Evolutionary conservation across 164 flowering plant species (phyloP).

Genomic region (Chimonanthus praecox): DNA sequence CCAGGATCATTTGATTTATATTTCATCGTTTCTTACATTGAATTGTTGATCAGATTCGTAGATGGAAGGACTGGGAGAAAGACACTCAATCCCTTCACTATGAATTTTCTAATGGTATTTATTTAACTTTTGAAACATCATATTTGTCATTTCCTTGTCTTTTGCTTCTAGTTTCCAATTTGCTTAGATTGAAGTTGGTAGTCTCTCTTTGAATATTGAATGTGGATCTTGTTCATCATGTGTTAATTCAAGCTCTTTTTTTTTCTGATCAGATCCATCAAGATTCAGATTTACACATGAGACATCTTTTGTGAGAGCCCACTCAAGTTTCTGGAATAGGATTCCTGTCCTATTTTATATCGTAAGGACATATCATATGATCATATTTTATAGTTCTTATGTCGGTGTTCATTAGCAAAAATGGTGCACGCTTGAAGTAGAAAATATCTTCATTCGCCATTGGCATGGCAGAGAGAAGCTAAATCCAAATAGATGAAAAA

Average conservation of each 20-base stretch:
- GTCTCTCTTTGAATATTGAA: neutral
- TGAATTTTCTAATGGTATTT: slow-evolving; percentile 73
- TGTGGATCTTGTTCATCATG: neutral
- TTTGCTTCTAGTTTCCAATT: neutral
- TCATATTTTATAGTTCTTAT: neutral
- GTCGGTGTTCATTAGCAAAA: neutral
- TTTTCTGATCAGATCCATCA: slow-evolving; percentile 59
- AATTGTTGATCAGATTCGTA: slow-evolving; percentile 56
- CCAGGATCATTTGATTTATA: neutral
- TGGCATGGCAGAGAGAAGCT: no score
- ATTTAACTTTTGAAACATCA: neutral
- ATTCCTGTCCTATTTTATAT: slow-evolving; percentile 59
- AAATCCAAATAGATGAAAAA: no score
- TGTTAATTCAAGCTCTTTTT: neutral
- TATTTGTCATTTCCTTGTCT: neutral
- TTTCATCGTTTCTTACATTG: neutral
- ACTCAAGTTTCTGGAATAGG: slow-evolving; percentile 69
- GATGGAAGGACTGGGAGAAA: slow-evolving; percentile 89
- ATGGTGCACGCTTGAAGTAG: neutral
- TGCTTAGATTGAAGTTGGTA: slow-evolving; percentile 3
- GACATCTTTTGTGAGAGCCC: slow-evolving; percentile 89
- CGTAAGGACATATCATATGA: slow-evolving; percentile 39
- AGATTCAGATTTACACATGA: slow-evolving; percentile 93
- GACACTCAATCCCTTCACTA: slow-evolving; percentile 57
- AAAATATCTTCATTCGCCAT: neutral